A percentile compares a stretch with the other conserved stretches of the same genome.
phyloP scores from a whole-genome alignment of 176 grass and related monocot genomes.

The Raddia distichophylla region DNA sequence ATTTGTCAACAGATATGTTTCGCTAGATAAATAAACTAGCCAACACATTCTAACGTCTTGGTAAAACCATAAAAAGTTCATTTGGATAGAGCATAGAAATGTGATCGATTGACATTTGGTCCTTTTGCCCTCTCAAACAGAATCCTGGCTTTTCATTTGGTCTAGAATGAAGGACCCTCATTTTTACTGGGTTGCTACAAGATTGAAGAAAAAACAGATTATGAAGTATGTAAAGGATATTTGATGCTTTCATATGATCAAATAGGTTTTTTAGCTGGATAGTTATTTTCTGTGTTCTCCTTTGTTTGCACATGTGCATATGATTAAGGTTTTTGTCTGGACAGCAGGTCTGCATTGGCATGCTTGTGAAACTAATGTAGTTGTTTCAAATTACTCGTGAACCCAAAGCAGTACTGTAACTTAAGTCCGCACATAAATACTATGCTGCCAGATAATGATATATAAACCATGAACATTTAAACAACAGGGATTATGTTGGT shows the following conservation, averaged over 20 bases:
- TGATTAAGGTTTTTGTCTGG: slow-evolving; percentile 1
- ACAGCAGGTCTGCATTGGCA: slow-evolving; percentile 32
- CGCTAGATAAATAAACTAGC: slow-evolving; percentile 16
- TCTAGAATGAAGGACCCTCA: slow-evolving; percentile 62
- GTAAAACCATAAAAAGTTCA: slow-evolving; percentile 19
- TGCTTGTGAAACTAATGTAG: slow-evolving; percentile 38
- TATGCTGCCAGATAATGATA: slow-evolving; percentile 3
- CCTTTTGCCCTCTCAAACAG: slow-evolving; percentile 65
- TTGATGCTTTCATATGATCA: slow-evolving; percentile 41
- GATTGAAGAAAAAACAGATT: slow-evolving; percentile 55
- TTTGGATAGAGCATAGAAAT: slow-evolving; percentile 38
- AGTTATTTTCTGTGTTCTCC: neutral
- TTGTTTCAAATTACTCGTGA: slow-evolving; percentile 32
- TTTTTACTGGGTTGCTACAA: slow-evolving; percentile 57
- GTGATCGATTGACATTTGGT: slow-evolving; percentile 50
- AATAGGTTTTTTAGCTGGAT: slow-evolving; percentile 36
- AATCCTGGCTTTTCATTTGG: slow-evolving; percentile 82
- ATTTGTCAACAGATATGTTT: slow-evolving; percentile 2
- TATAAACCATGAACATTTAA: neutral
- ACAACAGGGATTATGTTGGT: neutral
- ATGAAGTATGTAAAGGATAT: slow-evolving; percentile 51
- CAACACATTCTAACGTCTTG: slow-evolving; percentile 34
- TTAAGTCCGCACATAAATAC: slow-evolving; percentile 7
- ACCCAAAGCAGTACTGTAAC: slow-evolving; percentile 1
- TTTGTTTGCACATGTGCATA: slow-evolving; percentile 32